Base-by-base conservation (phyloP, 2,329 filamentous ascomycete species). In the Fusarium camptoceras region DNA sequence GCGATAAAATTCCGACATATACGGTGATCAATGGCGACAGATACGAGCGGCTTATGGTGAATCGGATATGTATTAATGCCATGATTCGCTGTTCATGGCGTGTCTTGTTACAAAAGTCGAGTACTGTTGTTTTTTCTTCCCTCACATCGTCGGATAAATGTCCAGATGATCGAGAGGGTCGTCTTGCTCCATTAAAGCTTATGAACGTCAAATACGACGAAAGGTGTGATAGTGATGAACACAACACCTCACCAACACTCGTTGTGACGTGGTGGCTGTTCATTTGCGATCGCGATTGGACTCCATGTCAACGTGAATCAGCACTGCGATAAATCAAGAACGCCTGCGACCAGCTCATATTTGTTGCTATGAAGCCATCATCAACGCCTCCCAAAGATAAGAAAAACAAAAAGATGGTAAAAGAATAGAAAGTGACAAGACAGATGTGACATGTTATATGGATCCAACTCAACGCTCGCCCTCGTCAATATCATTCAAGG, bases 321-420 rank as follows among this genome's bases (percentile, higher is more conserved):
- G 20, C 8, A 42, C 30, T n/a, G 24, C 11, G 16, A n/a, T 42
- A 15, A 53, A 43, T 43, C 41, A 43, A 16, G 24, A 53, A 53
- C 49, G 49, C 49, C 25, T 46, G 43, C 54, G 34, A 42, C 60
- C 61, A 39, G 58, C 58, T 67, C 67, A 48, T 61, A 34, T 65
- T 58, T 41, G 30, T 60, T 70, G 68, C 59, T 71, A 71, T 42
- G 37, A 55, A 68, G 42, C 55, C 68, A 58, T 39, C 64, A 54
- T 44, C 12, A 71, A 69, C 68, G 68, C 68, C 68, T 55, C 18
- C 49, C 47, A 44, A 56, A 71, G 18, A 48, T 42, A 59, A 56
- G 41, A 63, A 34, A 25, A 18, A 37, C 15, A 49, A 24, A 18
- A 49, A 8, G 4, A 50, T 18, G 34, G 18, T 12, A 37, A 37